Percentiles rank a stretch among this genome's conserved stretches.
These are phyloP conservation scores for Hymenoscyphus salicellus DNA, from an alignment of 2,329 filamentous ascomycete species.

Conservation along the genomic window DNA sequence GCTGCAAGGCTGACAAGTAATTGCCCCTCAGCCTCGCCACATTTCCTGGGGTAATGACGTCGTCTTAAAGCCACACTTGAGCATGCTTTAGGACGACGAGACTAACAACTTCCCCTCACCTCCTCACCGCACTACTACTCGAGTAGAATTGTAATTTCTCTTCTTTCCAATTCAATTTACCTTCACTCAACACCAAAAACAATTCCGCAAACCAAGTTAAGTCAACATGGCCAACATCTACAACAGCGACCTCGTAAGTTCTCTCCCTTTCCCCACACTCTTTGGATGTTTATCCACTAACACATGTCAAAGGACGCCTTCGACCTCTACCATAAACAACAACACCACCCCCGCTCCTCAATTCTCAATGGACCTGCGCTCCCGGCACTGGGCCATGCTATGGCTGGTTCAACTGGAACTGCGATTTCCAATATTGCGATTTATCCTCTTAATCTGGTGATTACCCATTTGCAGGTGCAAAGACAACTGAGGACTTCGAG, in stretches of 20 bases:
- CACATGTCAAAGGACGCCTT: constrained; percentile 30
- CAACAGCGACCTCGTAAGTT: constrained; percentile 43
- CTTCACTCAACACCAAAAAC: background rate
- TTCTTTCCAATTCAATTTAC: background rate
- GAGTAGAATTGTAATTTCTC: background rate
- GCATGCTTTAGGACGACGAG: background rate
- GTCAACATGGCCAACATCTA: constrained; percentile 36
- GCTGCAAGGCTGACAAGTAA: background rate
- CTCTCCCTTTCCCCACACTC: background rate
- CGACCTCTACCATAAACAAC: constrained; percentile 36
- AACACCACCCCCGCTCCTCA: constrained; percentile 34
- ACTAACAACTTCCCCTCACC: constrained; percentile 2
- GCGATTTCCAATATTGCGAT: constrained; percentile 74
- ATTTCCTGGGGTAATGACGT: constrained; percentile 7
- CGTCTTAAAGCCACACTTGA: background rate
- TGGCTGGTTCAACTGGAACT: constrained; percentile 75
- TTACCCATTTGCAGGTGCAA: constrained; percentile 80
- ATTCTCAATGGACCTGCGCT: constrained; percentile 44
- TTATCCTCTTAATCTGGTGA: constrained; percentile 79
- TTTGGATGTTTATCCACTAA: background rate
- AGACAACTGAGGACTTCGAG: constrained; percentile 50
- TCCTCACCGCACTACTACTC: background rate
- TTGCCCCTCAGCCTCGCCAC: background rate
- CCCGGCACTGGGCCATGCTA: constrained; percentile 75
- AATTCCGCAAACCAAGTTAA: background rate